These are phyloP conservation scores for Cyclotella cryptica DNA, from an alignment of 108 stramenopile species.

Conservation along the genomic window DNA sequence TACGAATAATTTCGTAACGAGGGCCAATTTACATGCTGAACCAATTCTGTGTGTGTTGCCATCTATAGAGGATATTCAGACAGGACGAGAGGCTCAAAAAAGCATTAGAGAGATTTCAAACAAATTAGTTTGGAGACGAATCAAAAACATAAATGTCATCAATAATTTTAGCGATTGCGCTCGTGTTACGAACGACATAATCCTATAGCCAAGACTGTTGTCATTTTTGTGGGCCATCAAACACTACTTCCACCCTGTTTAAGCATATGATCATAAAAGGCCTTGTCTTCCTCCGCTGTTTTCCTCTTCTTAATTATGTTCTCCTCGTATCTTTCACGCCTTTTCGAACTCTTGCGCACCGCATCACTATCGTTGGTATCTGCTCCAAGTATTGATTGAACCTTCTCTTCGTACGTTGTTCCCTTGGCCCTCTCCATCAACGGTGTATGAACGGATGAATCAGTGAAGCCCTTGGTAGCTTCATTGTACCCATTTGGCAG, in stretches of 20 bases:
- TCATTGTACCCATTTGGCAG: constrained; percentile 38
- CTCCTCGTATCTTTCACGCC: constrained; percentile 70
- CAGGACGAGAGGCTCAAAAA: background rate
- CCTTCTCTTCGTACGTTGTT: constrained; percentile 91
- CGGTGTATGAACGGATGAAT: constrained; percentile 69
- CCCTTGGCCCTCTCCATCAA: constrained; percentile 72
- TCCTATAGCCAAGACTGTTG: background rate
- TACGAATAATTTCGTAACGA: background rate
- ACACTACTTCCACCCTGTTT: constrained; percentile 80
- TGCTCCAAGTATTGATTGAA: constrained; percentile 51
- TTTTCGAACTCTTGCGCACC: constrained; percentile 54
- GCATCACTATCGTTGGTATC: background rate
- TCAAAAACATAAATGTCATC: too few relatives aligned
- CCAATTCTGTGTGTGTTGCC: background rate
- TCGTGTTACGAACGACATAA: background rate
- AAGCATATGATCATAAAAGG: constrained; percentile 81
- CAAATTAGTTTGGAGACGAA: background rate
- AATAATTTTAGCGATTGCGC: background rate
- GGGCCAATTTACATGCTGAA: background rate
- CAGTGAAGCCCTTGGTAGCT: constrained; percentile 44
- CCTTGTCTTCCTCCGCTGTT: constrained; percentile 78
- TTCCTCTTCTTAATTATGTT: constrained; percentile 86
- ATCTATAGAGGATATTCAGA: background rate
- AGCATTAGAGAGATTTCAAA: background rate
- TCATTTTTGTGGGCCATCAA: constrained; percentile 5